A percentile compares a stretch with the other conserved stretches of the same genome.
Evolutionary conservation across 2,329 filamentous ascomycete genomes (phyloP).

Genomic region (Cadophora luteo-olivacea): DNA sequence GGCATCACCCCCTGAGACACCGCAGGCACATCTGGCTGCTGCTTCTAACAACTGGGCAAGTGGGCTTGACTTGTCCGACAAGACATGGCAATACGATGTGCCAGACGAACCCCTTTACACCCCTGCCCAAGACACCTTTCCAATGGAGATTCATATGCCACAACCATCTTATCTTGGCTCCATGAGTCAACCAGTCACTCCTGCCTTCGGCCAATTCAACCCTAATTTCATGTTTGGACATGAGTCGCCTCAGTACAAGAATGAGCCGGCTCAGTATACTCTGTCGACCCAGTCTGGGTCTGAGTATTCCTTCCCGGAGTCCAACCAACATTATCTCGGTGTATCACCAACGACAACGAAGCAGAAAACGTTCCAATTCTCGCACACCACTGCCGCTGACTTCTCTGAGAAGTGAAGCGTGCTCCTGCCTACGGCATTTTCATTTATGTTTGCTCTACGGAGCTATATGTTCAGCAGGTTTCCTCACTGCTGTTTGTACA

Average conservation of each 20-base stretch:
- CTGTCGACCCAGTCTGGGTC: conserved; percentile 35
- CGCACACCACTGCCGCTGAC: conserved; percentile 44
- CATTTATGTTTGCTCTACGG: conserved; percentile 14
- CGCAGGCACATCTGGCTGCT: conserved; percentile 34
- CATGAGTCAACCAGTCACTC: conserved; percentile 43
- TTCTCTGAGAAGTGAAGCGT: conserved; percentile 41
- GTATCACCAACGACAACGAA: conserved; percentile 37
- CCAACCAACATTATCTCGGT: conserved; percentile 27
- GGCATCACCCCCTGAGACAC: conserved; percentile 43
- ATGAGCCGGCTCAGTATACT: conserved; percentile 37
- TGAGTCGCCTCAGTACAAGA: conserved; percentile 37
- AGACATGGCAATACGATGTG: conserved; percentile 38
- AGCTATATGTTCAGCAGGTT: conserved; percentile 27
- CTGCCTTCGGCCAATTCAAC: conserved; percentile 42
- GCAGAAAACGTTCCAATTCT: conserved; percentile 45
- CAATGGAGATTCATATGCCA: conserved; percentile 39
- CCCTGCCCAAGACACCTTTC: conserved; percentile 39
- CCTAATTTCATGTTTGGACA: conserved; percentile 36
- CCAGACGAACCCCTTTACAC: conserved; percentile 42
- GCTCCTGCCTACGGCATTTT: conserved; percentile 9
- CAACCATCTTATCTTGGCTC: conserved; percentile 37
- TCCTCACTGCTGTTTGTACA: conserved; percentile 33
- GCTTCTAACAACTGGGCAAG: conserved; percentile 31
- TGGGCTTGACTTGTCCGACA: conserved; percentile 32
- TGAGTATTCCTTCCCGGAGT: conserved; percentile 41